Percentiles rank a stretch among this genome's conserved stretches.
These are phyloP conservation scores for Phytophthora agathidicida DNA, from an alignment of 352 stramenopile species.

Conservation along the genomic window DNA sequence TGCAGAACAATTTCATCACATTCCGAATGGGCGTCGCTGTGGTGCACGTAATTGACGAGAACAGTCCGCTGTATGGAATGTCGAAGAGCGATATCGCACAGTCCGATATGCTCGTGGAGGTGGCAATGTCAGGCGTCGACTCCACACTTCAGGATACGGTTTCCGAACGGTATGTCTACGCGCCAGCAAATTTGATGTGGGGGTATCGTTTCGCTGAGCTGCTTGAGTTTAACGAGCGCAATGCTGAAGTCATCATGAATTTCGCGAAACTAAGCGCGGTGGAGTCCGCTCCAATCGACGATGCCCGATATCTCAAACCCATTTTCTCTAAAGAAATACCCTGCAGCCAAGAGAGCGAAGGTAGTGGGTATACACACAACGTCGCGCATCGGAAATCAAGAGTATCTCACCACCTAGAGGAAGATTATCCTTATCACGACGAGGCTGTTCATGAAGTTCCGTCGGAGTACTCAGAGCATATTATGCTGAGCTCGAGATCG, in stretches of 20 bases:
- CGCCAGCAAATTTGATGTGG: constrained; percentile 64
- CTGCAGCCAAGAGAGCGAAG: constrained; percentile 11
- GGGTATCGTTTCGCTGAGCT: constrained; percentile 78
- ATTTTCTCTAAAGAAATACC: constrained; percentile 2
- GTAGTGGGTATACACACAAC: constrained; percentile 14
- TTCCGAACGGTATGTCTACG: constrained; percentile 83
- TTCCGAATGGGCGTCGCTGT: constrained; percentile 85
- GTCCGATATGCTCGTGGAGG: constrained; percentile 80
- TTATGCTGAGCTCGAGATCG: constrained; percentile 33
- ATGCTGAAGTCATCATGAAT: constrained; percentile 78
- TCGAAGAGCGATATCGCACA: constrained; percentile 57
- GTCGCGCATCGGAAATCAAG: constrained; percentile 26
- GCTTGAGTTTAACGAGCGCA: constrained; percentile 70
- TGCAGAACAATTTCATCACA: constrained; percentile 88
- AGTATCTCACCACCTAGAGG: constrained; percentile 19
- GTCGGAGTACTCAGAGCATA: constrained; percentile 26
- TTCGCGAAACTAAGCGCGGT: constrained; percentile 77
- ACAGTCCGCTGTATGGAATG: constrained; percentile 69
- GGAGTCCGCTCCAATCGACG: constrained; percentile 61
- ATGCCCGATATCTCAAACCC: constrained; percentile 46
- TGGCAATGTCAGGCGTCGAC: constrained; percentile 80
- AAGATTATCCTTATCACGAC: constrained; percentile 28
- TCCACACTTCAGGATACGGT: constrained; percentile 86
- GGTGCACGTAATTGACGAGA: constrained; percentile 79
- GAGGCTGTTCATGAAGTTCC: constrained; percentile 37